phyloP scores from a whole-genome alignment of 2,329 filamentous ascomycete genomes.

The Colletotrichum sp. region DNA sequence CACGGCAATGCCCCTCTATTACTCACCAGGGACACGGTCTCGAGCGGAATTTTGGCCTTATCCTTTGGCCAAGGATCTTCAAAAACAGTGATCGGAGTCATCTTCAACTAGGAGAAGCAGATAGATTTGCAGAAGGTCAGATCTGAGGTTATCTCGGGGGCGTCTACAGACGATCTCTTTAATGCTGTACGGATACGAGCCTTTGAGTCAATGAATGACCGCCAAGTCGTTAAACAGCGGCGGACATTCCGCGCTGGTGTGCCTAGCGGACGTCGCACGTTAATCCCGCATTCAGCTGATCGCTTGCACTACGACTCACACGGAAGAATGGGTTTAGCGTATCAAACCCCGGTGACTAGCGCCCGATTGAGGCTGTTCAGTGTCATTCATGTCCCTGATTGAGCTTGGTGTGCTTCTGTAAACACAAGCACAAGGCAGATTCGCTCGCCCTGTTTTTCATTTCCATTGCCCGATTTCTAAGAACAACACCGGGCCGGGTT shows the following conservation, averaged over 20 bases:
- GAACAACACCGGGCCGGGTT: not conserved
- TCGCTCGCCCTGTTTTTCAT: not conserved
- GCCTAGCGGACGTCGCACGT: not conserved
- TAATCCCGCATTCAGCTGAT: conserved; percentile 1
- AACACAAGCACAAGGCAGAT: not conserved
- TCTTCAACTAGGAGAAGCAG: not conserved
- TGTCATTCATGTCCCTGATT: not conserved
- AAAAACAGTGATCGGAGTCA: not conserved
- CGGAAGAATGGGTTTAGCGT: not conserved
- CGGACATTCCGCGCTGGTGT: not conserved
- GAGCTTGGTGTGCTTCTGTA: not conserved
- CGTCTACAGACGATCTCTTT: not conserved
- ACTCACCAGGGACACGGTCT: not conserved
- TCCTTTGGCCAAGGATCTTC: conserved; percentile 1
- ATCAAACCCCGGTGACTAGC: not conserved
- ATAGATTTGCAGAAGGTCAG: not conserved
- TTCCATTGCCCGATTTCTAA: not conserved
- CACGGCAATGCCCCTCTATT: not conserved
- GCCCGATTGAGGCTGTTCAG: not conserved
- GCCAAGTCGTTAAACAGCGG: not conserved
- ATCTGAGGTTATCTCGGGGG: not conserved
- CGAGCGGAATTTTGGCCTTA: not conserved
- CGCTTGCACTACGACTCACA: not conserved
- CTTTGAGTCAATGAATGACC: not conserved
- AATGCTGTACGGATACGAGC: not conserved